Evolutionary conservation across 176 grass and related monocot genomes (phyloP), one percentile per base, ranked within the genome.

Genomic region (Oryza glaberrima): DNA sequence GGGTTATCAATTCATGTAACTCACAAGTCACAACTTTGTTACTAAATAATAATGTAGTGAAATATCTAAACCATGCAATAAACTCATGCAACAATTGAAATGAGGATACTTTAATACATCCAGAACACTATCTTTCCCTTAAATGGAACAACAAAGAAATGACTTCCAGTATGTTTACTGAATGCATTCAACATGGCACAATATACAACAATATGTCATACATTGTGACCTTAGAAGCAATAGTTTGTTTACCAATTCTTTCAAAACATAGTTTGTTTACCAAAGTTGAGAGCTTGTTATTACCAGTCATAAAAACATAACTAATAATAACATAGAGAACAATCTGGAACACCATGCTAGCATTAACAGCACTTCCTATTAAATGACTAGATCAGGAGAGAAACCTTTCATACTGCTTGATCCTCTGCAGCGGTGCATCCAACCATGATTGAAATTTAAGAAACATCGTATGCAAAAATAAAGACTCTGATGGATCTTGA

Each of bases 361-460:
- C 67, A 70, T 36, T 51, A 48, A 30, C 15, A 20, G 9, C 5
- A 41, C 34, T 54, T 19, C 10, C 40, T 44, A 72, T 25, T 61
- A 41, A 12, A 56, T 17, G 13, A 19, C 52, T 20, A 56, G 52
- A 56, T 56, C 52, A 56, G 25, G 25, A 65, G 23, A 41, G 43
- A 16, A 48, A 95, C 93, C 90, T 95, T 86, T 88, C 70, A 81
- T 79, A 85, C 38, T 90, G 84, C 49, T 77, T 72, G 82, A 90
- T 88, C 65, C 93, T 79, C 84, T 78, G 78, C 70, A 92, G 12
- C 26, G 93, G 93, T 73, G 82, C 61, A 90, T 70, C 82, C 65
- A 92, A 45, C 77, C 89, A 88, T 13, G 69, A 83, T 36, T 72
- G 69, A 85, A 95, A 92, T 70, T 95, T 95, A 19, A 92, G 69